Base-by-base conservation (phyloP, 176 grass and related monocot genomes). In the Triticum urartu region DNA sequence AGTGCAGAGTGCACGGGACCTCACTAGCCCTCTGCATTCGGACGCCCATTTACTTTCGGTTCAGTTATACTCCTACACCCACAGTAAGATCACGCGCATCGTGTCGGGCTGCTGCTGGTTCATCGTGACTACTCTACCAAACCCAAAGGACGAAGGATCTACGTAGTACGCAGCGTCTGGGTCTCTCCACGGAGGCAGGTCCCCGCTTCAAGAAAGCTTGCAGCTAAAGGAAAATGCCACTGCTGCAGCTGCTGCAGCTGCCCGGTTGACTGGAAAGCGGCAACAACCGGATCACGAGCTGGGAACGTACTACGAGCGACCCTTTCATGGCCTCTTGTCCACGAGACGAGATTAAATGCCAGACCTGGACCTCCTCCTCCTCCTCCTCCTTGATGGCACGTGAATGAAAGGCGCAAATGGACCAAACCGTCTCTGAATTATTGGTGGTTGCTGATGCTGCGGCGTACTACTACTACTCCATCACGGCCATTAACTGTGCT, bases 231-330 rank as follows among this genome's bases (percentile, higher is more conserved):
- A 47, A 8, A n/a, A 3, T 1, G 3, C 14, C 8, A 5, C 36
- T 0, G 5, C 56, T 20, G n/a, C 62, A 48, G 62, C 63, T 58
- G 5, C 71, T 58, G 5, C 71, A 47, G n/a, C 79, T 68, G 64
- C 79, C 9, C 10, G 38, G 80, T 73, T 83, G 84, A 90, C 89
- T 6, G 22, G 25, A 86, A 87, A 86, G 84, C 32, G 73, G 79
- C 82, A 75, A 32, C 82, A 78, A 71, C 30, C 39, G 18, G 13
- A 12, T 73, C 54, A 64, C 48, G 56, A 14, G 50, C 15, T 7
- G 48, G 12, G 48, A 52, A 52, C 48, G 45, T 4, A 30, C 14
- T 10, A 25, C 24, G 22, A 13, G 20, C 11, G 40, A 33, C 4
- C 43, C 71, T 38, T 69, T 68, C 20, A 7, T 52, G 11, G 30